Conservation (phyloP, 768 basidiomycete genomes). For the Candolleomyces eurysporus region DNA sequence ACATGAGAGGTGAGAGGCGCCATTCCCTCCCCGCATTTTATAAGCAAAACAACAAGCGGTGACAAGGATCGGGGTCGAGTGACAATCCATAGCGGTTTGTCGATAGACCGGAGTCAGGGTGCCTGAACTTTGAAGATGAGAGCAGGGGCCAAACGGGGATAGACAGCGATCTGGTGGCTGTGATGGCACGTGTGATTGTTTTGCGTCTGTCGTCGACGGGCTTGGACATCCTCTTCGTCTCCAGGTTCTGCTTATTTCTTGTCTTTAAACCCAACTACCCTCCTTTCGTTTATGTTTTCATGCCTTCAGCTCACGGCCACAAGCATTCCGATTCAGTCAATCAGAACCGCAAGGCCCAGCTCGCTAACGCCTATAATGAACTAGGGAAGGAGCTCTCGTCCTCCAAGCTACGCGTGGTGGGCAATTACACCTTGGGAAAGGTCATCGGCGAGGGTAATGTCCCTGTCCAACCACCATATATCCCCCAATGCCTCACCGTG, state of each 20-base stretch:
- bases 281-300: slow-evolving; percentile 30
- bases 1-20: background rate
- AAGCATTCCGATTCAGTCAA: slow-evolving; percentile 59
- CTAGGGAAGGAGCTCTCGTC: slow-evolving; percentile 95
- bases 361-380: slow-evolving; percentile 95
- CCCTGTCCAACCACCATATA: background rate
- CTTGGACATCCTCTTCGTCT: slow-evolving; percentile 10
- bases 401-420: slow-evolving; percentile 84
- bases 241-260: slow-evolving; percentile 28
- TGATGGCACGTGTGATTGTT: too few species aligned
- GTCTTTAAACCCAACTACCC: slow-evolving; percentile 18
- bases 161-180: too few species aligned
- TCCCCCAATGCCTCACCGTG: background rate
- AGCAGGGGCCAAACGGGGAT: too few species aligned
- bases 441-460: slow-evolving; percentile 90
- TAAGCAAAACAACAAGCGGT: too few species aligned
- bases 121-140: too few species aligned
- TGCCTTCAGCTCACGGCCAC: slow-evolving; percentile 55
- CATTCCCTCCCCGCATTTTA: too few species aligned
- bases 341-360: slow-evolving; percentile 83
- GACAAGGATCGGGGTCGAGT: too few species aligned
- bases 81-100: too few species aligned
- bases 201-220: too few species aligned
- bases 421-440: slow-evolving; percentile 91
- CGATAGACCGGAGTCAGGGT: too few species aligned